Base-by-base conservation (phyloP, 2,329 filamentous ascomycete genomes). In the Neopestalotiopsis clavispora region DNA sequence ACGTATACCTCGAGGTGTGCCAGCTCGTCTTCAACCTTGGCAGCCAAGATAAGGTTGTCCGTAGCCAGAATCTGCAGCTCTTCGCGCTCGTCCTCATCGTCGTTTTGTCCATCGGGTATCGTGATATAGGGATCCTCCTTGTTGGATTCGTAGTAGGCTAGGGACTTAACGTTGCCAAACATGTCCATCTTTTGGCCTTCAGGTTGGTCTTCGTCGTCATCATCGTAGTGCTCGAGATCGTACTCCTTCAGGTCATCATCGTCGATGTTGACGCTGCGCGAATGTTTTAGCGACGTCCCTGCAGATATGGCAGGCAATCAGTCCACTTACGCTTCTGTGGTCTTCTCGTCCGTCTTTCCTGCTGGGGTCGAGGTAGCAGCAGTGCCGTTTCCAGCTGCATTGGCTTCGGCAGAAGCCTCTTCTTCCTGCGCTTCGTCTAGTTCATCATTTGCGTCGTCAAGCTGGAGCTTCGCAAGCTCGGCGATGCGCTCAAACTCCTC, bases 51-150 rank as follows among this genome's bases (percentile, higher is more conserved):
- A 70, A 99, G 85, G 79, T 98, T 99, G 82, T 99, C 96, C 17
- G 94, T 96, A 2, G 94, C 90, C 72, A 98, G 82, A 72, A 99
- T 93, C 81, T 99, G 95, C 67, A 99, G 87, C 75, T 99, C 95
- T 82, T 98, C 94, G 69, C 94, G 88, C 74, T 98, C 96, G 68
- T 97, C 93, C 40, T 97, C 92, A 20, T 94, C 92, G n/a, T 92
- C 90, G 49, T 92, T 86, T 67, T 86, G 85, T 67, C 84, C 87
- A 72, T 91, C 90, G 70, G 93, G 87, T 76, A 99, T 87, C 59
- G 95, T 97, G 78, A 99, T 96, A 82, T 99, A 99, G 1, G 96
- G 96, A 77, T 99, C 96, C 67, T 97, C 94, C 77, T 95, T 93
- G 82, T 97, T 96, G 71, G 94, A 94, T 74, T 95, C 91, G 84